A percentile compares a stretch with the other conserved stretches of the same genome.
These are phyloP conservation scores for Leavenworthia alabamica DNA, from an alignment of 345 rosid genomes.

Conservation along the genomic window DNA sequence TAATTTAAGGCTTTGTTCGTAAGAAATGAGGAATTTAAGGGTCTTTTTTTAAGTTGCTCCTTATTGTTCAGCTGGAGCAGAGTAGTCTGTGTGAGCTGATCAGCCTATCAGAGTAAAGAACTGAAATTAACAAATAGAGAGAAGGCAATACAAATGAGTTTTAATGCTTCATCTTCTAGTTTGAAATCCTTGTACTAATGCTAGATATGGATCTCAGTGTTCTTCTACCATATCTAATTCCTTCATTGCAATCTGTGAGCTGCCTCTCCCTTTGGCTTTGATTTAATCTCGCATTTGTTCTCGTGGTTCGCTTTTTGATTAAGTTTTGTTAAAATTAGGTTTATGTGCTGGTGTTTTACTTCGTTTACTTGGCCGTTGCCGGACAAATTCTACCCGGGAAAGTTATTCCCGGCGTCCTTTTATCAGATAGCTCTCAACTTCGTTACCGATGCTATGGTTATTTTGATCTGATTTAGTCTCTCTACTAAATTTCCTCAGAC, in stretches of 20 bases:
- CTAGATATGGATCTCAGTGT: conserved; percentile 45
- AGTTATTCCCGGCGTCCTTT: conserved; percentile 52
- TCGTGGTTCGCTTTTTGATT: too few relatives aligned
- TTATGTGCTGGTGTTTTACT: conserved; percentile 41
- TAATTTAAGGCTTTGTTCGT: too few relatives aligned
- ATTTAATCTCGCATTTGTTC: neutral
- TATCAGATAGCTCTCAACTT: conserved; percentile 66
- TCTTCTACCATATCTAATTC: conserved; percentile 41
- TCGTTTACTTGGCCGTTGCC: conserved; percentile 56
- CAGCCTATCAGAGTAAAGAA: neutral
- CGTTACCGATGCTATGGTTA: conserved; percentile 80
- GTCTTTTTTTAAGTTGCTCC: neutral
- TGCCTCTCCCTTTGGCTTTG: neutral
- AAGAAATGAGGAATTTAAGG: neutral
- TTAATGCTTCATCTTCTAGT: conserved; percentile 17
- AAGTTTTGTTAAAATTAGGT: conserved; percentile 35
- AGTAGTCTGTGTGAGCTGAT: neutral
- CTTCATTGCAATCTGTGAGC: conserved; percentile 56
- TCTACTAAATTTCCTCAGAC: too few relatives aligned
- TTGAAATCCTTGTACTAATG: neutral
- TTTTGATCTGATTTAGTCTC: too few relatives aligned
- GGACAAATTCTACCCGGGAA: conserved; percentile 64
- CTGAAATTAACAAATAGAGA: neutral
- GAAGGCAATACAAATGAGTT: conserved; percentile 20
- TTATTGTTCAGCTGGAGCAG: neutral